Percentiles rank a stretch among this genome's conserved stretches.
These are phyloP conservation scores for Leishmania mexicana DNA, from an alignment of 208 protist species.

Conservation along the genomic window DNA sequence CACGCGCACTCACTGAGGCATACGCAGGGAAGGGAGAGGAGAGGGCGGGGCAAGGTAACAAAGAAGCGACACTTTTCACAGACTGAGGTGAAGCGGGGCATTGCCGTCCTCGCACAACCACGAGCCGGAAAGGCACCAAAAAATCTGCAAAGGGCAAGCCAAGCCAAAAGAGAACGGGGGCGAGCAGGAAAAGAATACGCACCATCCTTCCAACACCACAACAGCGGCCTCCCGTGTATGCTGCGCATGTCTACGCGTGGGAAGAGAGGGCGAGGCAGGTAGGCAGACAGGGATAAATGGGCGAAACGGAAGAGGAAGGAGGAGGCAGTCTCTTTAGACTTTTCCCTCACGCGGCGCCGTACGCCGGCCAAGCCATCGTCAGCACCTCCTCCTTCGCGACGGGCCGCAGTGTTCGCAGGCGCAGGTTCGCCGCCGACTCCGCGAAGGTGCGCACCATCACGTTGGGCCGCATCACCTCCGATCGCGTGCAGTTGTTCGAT, in stretches of 20 bases:
- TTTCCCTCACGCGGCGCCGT: constrained; percentile 13
- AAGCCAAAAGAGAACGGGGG: not conserved
- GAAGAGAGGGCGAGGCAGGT: not conserved
- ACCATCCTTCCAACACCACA: not conserved
- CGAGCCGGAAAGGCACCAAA: not conserved
- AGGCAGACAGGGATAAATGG: not conserved
- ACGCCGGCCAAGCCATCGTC: constrained; percentile 27
- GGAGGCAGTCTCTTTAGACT: not conserved
- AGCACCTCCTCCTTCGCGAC: constrained; percentile 30
- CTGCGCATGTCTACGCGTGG: not conserved
- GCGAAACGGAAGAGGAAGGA: not conserved
- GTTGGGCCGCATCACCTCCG: constrained; percentile 29
- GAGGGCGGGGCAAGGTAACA: not conserved
- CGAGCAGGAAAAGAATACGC: not conserved
- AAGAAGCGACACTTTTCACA: not conserved
- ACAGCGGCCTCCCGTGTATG: not conserved
- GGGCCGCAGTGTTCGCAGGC: constrained; percentile 31
- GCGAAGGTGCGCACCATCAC: constrained; percentile 30
- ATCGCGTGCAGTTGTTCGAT: constrained; percentile 26
- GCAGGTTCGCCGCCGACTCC: constrained; percentile 36
- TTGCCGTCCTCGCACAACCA: not conserved
- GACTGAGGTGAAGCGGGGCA: not conserved
- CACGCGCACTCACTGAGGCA: not conserved
- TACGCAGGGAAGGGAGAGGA: not conserved
- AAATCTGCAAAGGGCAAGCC: not conserved